Percentiles rank a stretch among this genome's conserved stretches.
Conservation (phyloP, 257 asterid genomes). For the Fraxinus excelsior region DNA sequence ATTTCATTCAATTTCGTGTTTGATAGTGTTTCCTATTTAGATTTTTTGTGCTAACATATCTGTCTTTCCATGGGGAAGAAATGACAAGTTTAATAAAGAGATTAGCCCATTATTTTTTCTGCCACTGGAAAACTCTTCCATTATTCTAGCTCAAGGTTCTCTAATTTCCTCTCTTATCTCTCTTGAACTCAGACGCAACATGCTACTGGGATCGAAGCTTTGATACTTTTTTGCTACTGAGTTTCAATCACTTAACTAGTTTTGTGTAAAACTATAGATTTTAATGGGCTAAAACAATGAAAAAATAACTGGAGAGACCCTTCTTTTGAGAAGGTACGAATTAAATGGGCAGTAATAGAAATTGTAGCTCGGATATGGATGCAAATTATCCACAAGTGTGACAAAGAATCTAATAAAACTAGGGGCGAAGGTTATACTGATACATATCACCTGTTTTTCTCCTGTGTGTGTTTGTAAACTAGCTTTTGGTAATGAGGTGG, state of each 20-base stretch:
- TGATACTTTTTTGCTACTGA: no score
- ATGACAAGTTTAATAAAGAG: conserved; percentile 51
- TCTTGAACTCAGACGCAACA: background rate
- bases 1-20: background rate
- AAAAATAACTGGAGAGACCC: background rate
- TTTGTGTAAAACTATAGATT: background rate
- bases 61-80: conserved; percentile 38
- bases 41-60: background rate
- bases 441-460: no score
- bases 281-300: background rate
- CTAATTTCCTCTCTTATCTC: background rate
- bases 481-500: no score
- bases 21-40: background rate
- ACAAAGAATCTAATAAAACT: no score
- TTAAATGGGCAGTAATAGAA: background rate
- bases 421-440: background rate
- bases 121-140: conserved; percentile 50
- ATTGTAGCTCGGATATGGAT: no score
- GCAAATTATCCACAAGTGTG: background rate
- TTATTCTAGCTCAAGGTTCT: conserved; percentile 43
- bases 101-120: conserved; percentile 37
- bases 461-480: no score
- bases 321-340: background rate
- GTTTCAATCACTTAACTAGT: no score
- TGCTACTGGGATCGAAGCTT: no score